Conservation (phyloP, 2,329 filamentous ascomycete species). For the Geosmithia putterillii region DNA sequence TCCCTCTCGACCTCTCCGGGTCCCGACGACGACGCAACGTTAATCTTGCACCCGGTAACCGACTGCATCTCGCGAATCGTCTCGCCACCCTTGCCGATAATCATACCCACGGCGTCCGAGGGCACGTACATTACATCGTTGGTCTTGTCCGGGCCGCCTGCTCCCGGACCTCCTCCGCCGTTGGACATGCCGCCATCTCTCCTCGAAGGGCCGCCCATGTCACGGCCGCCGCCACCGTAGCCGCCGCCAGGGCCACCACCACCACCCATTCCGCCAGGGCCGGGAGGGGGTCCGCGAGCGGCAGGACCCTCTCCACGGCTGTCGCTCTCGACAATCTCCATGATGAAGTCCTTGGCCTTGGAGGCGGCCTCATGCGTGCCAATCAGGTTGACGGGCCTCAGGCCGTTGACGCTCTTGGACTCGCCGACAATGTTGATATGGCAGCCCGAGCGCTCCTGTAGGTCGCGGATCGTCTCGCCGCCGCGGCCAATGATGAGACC, state of each 20-base stretch:
- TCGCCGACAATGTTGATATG: slow-evolving; percentile 93
- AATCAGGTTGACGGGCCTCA: slow-evolving; percentile 83
- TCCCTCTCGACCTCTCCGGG: slow-evolving; percentile 71
- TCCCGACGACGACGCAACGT: slow-evolving; percentile 71
- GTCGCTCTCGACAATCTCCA: slow-evolving; percentile 91
- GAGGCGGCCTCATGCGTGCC: slow-evolving; percentile 63
- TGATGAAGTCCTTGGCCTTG: slow-evolving; percentile 73
- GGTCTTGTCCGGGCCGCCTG: slow-evolving; percentile 46
- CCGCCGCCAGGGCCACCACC: slow-evolving; percentile 10
- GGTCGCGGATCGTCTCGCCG: slow-evolving; percentile 82
- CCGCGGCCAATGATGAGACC: slow-evolving; percentile 89
- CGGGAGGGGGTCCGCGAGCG: slow-evolving; percentile 2
- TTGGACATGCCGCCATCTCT: slow-evolving; percentile 1
- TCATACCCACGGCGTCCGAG: slow-evolving; percentile 89
- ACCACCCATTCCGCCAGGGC: neutral
- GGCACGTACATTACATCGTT: slow-evolving; percentile 78
- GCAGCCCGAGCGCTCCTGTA: slow-evolving; percentile 85
- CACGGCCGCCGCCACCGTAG: slow-evolving; percentile 16
- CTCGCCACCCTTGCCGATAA: slow-evolving; percentile 88
- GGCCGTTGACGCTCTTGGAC: slow-evolving; percentile 81
- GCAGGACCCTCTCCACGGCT: slow-evolving; percentile 42
- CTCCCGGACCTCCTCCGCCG: slow-evolving; percentile 15
- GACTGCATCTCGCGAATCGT: slow-evolving; percentile 92
- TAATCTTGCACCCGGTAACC: slow-evolving; percentile 83
- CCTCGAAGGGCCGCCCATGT: slow-evolving; percentile 8